These are phyloP conservation scores for Macaranga tanarius DNA, from an alignment of 441 rosid genomes.

Conservation along the genomic window DNA sequence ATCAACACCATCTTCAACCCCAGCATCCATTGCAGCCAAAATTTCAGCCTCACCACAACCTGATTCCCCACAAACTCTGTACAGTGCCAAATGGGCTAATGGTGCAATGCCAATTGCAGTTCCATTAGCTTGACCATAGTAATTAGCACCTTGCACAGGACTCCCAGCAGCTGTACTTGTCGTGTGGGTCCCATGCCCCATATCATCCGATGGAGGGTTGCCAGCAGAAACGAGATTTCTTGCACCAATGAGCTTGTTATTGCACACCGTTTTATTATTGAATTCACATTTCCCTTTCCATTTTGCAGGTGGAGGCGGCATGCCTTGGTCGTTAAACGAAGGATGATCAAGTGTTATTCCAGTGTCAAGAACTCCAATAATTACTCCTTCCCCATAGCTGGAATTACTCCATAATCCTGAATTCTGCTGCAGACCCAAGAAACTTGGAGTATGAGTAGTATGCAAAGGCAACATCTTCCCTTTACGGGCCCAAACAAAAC, in stretches of 20 bases:
- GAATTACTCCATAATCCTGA: constrained; percentile 33
- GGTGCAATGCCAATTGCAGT: constrained; percentile 54
- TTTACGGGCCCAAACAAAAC: constrained; percentile 34
- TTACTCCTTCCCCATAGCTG: constrained; percentile 44
- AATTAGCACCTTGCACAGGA: constrained; percentile 37
- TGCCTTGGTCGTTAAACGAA: constrained; percentile 45
- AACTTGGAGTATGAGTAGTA: constrained; percentile 37
- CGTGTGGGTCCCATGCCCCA: constrained; percentile 58
- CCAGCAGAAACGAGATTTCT: constrained; percentile 31
- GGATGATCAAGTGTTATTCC: constrained; percentile 44
- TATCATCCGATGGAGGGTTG: constrained; percentile 33
- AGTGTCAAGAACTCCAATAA: constrained; percentile 41
- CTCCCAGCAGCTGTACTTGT: constrained; percentile 52
- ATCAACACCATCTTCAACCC: constrained; percentile 49
- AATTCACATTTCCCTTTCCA: constrained; percentile 49
- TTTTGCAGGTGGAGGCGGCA: constrained; percentile 46
- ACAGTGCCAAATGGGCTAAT: constrained; percentile 47
- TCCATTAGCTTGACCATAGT: constrained; percentile 45
- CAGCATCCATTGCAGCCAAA: constrained; percentile 55
- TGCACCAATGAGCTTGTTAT: constrained; percentile 49
- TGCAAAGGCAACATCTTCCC: constrained; percentile 24
- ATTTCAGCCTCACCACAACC: constrained; percentile 43
- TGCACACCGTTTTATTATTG: constrained; percentile 27
- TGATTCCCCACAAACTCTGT: constrained; percentile 42
- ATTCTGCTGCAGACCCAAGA: constrained; percentile 37